Conservation (phyloP, 208 protist genomes). For the Trypanosoma cruzi region DNA sequence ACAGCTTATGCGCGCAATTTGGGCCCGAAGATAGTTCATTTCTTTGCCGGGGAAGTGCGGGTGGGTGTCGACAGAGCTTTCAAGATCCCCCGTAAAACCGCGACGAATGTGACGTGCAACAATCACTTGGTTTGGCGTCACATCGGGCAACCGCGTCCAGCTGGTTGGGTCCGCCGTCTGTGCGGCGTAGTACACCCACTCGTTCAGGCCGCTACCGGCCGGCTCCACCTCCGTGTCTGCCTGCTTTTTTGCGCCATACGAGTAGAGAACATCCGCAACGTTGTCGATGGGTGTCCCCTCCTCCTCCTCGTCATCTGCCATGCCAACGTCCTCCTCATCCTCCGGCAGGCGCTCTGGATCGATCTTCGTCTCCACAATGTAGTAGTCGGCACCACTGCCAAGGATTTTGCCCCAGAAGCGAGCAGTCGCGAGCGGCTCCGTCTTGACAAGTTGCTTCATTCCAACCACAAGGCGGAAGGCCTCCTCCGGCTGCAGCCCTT, state of each 20-base stretch:
- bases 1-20: slow-evolving; percentile 95
- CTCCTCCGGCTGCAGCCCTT: slow-evolving; percentile 78
- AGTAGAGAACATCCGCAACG: slow-evolving; percentile 72
- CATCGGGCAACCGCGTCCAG: slow-evolving; percentile 91
- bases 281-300: slow-evolving; percentile 64
- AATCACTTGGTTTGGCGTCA: slow-evolving; percentile 90
- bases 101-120: slow-evolving; percentile 82
- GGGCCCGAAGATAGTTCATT: slow-evolving; percentile 93
- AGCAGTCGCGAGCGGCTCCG: slow-evolving; percentile 78
- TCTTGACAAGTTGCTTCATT: slow-evolving; percentile 83
- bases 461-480: slow-evolving; percentile 85
- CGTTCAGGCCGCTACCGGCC: slow-evolving; percentile 84
- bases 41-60: slow-evolving; percentile 94
- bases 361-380: slow-evolving; percentile 86
- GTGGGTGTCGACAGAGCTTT: slow-evolving; percentile 80
- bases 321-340: slow-evolving; percentile 32
- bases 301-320: slow-evolving; percentile 62
- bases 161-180: slow-evolving; percentile 66
- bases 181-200: slow-evolving; percentile 90
- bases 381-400: slow-evolving; percentile 83
- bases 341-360: slow-evolving; percentile 75
- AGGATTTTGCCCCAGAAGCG: slow-evolving; percentile 92
- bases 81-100: slow-evolving; percentile 93
- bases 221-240: slow-evolving; percentile 52
- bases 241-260: slow-evolving; percentile 35